Evolutionary conservation across 768 basidiomycete species (phyloP).

Genomic region (Rhizopogon roseolus): DNA sequence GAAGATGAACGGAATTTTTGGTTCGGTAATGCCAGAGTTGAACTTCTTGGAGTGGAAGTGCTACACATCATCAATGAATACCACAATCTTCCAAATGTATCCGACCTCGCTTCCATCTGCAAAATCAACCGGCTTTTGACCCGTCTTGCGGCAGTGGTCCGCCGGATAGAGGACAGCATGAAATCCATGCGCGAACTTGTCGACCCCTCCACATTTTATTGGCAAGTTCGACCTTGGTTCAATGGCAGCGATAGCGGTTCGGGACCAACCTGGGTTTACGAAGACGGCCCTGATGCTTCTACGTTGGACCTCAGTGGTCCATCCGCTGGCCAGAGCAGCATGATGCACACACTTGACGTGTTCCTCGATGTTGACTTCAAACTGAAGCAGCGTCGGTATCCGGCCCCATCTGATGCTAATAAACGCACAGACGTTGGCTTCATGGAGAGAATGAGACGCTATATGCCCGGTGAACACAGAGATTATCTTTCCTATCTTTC

Average conservation of each 20-base stretch:
- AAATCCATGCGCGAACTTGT: slow-evolving; percentile 63
- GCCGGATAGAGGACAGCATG: slow-evolving; percentile 68
- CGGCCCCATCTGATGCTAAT: slow-evolving; percentile 60
- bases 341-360: slow-evolving; percentile 83
- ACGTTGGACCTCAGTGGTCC: slow-evolving; percentile 77
- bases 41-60: slow-evolving; percentile 83
- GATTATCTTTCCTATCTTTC: slow-evolving; percentile 74
- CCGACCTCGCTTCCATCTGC: slow-evolving; percentile 56
- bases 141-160: slow-evolving; percentile 63
- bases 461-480: slow-evolving; percentile 93
- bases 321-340: slow-evolving; percentile 89
- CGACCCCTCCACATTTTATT: slow-evolving; percentile 87
- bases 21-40: slow-evolving; percentile 74
- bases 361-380: slow-evolving; percentile 89
- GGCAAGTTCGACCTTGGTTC: slow-evolving; percentile 89
- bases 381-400: slow-evolving; percentile 64
- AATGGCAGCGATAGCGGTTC: slow-evolving; percentile 66
- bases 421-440: slow-evolving; percentile 70
- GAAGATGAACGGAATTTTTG: slow-evolving; percentile 87
- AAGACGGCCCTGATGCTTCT: slow-evolving; percentile 60
- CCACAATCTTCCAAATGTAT: slow-evolving; percentile 64
- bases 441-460: slow-evolving; percentile 89
- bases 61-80: slow-evolving; percentile 86
- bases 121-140: slow-evolving; percentile 71
- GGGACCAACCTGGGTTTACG: slow-evolving; percentile 65